A percentile compares a stretch with the other conserved stretches of the same genome.
Conservation (phyloP, 2,329 filamentous ascomycete species). For the Ophiostoma ulmi region DNA sequence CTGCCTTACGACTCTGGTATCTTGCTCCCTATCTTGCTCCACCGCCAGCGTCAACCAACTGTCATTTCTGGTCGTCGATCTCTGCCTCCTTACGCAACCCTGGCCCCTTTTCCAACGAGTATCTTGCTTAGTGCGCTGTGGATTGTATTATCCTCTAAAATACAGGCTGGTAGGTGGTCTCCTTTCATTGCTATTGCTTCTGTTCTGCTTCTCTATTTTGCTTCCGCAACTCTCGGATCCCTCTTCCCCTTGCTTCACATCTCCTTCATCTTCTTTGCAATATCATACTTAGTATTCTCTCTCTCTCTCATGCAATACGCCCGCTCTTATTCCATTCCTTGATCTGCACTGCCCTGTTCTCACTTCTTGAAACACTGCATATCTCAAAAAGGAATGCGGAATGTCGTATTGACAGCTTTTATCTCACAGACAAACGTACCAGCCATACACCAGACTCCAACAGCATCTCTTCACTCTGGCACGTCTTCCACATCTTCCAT, state of each 20-base stretch:
- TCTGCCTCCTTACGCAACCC: background rate
- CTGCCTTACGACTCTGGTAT: background rate
- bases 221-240: background rate
- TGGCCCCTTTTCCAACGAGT: background rate
- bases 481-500: background rate
- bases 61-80: conserved; percentile 7
- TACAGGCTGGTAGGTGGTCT: background rate
- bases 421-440: conserved; percentile 10
- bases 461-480: no score
- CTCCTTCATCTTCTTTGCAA: conserved; percentile 8
- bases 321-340: background rate
- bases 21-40: conserved; percentile 1
- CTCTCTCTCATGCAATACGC: background rate
- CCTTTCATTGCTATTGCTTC: background rate
- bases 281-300: background rate
- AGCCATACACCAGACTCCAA: background rate
- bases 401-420: conserved; percentile 22
- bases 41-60: conserved; percentile 1
- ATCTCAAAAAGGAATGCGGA: conserved; percentile 17
- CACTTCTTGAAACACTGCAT: conserved; percentile 21
- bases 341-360: conserved; percentile 11
- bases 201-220: background rate
- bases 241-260: background rate
- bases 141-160: background rate
- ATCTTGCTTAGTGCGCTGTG: background rate